These are phyloP conservation scores for Botrytis elliptica DNA, from an alignment of 2,329 filamentous ascomycete genomes.

Conservation along the genomic window DNA sequence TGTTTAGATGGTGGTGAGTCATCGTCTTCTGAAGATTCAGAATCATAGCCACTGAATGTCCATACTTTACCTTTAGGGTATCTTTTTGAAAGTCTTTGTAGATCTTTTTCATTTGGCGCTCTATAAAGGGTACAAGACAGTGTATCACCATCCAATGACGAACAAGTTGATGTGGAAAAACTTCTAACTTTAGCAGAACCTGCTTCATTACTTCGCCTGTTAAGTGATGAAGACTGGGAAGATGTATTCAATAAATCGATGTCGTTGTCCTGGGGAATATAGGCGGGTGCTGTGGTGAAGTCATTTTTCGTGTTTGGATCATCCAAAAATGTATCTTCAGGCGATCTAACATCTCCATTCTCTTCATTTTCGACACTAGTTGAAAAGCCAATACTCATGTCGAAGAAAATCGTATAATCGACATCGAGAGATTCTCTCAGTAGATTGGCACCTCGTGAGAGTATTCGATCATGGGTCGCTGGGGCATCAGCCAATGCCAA, in stretches of 20 bases:
- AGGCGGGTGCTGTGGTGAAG: not conserved
- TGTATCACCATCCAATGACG: constrained; percentile 2
- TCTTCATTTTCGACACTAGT: not conserved
- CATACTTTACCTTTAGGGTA: constrained; percentile 18
- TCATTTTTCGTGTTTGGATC: not conserved
- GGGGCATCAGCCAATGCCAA: not conserved
- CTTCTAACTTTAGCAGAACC: constrained; percentile 12
- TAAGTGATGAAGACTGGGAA: not conserved
- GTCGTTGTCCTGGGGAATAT: not conserved
- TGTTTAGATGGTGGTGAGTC: not conserved
- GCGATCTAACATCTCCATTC: not conserved
- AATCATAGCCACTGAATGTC: constrained; percentile 17
- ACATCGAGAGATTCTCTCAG: constrained; percentile 27
- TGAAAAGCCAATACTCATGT: constrained; percentile 20
- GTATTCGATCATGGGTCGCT: constrained; percentile 18
- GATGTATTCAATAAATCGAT: not conserved
- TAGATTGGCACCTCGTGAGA: constrained; percentile 23
- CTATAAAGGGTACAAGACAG: constrained; percentile 1
- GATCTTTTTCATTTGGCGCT: constrained; percentile 11
- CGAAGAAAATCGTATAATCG: constrained; percentile 27
- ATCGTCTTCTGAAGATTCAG: constrained; percentile 11
- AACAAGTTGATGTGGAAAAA: not conserved
- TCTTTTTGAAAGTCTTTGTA: constrained; percentile 5
- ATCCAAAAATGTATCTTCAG: not conserved
- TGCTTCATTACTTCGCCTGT: constrained; percentile 17